These are phyloP conservation scores for Cercospora sesami DNA, from an alignment of 2,329 filamentous ascomycete species.

Conservation along the genomic window DNA sequence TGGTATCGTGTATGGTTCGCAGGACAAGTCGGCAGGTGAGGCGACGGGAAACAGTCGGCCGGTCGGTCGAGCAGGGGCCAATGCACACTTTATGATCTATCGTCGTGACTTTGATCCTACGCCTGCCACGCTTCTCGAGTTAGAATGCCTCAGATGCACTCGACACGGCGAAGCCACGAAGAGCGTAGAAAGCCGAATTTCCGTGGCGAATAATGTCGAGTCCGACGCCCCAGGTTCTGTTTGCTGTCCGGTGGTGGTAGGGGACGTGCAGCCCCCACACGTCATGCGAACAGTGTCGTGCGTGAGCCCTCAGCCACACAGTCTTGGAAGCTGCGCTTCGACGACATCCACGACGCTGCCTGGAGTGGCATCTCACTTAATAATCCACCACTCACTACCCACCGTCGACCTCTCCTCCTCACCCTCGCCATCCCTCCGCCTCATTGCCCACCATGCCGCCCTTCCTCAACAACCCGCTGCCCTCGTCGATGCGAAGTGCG, in stretches of 20 bases:
- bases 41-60: background rate
- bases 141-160: background rate
- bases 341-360: background rate
- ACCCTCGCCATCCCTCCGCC: background rate
- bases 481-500: conserved; percentile 55
- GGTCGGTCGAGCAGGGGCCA: background rate
- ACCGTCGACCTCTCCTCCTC: background rate
- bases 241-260: background rate
- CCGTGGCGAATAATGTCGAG: background rate
- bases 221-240: background rate
- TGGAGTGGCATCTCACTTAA: background rate
- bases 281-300: background rate
- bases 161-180: background rate
- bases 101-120: background rate
- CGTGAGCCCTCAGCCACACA: background rate
- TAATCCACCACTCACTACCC: background rate
- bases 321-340: background rate
- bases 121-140: background rate
- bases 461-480: conserved; percentile 56
- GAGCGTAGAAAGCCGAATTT: background rate
- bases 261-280: background rate
- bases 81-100: background rate
- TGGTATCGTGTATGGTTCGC: background rate
- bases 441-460: conserved; percentile 41
- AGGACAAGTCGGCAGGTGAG: background rate